Evolutionary conservation across 306 rosid genomes (phyloP), one percentile per base, ranked within the genome.

Genomic region (Cicer judaicum): DNA sequence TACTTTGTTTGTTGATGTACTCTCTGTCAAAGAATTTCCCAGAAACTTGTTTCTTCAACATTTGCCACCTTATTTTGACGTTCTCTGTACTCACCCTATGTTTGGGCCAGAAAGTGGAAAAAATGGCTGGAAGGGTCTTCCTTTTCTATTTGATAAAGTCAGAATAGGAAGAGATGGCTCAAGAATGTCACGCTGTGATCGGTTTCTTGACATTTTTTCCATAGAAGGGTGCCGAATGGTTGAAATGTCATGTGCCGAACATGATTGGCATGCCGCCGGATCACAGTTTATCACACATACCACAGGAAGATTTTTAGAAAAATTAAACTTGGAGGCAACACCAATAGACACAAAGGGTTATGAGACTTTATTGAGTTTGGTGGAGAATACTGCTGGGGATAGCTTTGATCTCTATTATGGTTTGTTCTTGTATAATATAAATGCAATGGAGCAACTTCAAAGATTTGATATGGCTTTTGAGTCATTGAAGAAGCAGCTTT

Each of bases 21-120:
- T 93, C 56, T 93, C 97, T 1, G 98, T 89, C 74, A 93, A 93
- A 79, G 98, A 91, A 74, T 89, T 89, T 74, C 98, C 97, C 11
- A 89, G 87, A 77, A 91, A 55, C 64, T 68, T 93, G 77, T 91
- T 93, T 84, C 87, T 93, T 83, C 89, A 87, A 18, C 65, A 76
- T 64, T 80, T 93, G 77, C 93, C 92, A 5, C 82, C 68, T 40
- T 47, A 87, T 18, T 93, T 88, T 76, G 97, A 93, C 70, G 68
- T 93, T 72, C 93, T 93, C 44, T 93, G 98, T 75, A 88, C 96
- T 0, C 98, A 93, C 77, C 98, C 98, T 34, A 93, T 93, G 98
- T 93, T 93, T 73, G 98, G 98, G 60, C 97, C 98, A 46, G 97
- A 90, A 85, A 93, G 97, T 84, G 98, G 95, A 41, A 89, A 82